phyloP scores from a whole-genome alignment of 768 basidiomycete species.

The Rhizopogon vesiculosus region DNA sequence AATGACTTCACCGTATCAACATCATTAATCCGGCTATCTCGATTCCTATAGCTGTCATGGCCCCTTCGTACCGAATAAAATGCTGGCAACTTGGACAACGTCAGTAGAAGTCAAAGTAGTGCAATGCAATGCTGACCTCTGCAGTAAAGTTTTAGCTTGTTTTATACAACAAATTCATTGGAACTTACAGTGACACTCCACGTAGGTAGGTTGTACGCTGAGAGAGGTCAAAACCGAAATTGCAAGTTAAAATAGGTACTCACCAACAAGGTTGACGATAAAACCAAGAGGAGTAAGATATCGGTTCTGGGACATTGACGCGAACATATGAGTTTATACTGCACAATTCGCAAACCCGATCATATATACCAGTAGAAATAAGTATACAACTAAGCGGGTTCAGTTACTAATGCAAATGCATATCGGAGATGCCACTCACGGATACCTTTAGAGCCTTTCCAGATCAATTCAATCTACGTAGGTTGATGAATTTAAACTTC shows the following conservation, averaged over 20 bases:
- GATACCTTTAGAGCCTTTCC: constrained; percentile 22
- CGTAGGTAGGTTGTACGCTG: constrained; percentile 12
- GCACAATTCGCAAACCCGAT: neutral
- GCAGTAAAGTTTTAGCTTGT: neutral
- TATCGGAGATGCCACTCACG: constrained; percentile 28
- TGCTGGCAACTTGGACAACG: constrained; percentile 31
- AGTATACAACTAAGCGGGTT: constrained; percentile 21
- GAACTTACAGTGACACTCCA: constrained; percentile 7
- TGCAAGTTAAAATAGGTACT: neutral
- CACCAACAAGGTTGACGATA: constrained; percentile 45
- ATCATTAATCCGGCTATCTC: constrained; percentile 38
- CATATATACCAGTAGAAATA: constrained; percentile 29
- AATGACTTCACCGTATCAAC: constrained; percentile 31
- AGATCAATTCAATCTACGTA: constrained; percentile 26
- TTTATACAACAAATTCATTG: neutral
- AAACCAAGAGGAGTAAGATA: constrained; percentile 63
- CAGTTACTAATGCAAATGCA: constrained; percentile 32
- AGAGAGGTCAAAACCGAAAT: neutral
- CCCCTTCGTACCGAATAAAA: constrained; percentile 49
- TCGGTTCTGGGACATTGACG: constrained; percentile 41
- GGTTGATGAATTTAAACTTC: neutral
- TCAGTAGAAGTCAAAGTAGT: neutral
- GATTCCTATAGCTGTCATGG: constrained; percentile 37
- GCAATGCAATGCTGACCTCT: neutral
- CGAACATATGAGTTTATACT: neutral